Percentiles rank a stretch among this genome's conserved stretches.
Evolutionary conservation across 2,329 filamentous ascomycete genomes (phyloP).

Genomic region (Escovopsis weberi): DNA sequence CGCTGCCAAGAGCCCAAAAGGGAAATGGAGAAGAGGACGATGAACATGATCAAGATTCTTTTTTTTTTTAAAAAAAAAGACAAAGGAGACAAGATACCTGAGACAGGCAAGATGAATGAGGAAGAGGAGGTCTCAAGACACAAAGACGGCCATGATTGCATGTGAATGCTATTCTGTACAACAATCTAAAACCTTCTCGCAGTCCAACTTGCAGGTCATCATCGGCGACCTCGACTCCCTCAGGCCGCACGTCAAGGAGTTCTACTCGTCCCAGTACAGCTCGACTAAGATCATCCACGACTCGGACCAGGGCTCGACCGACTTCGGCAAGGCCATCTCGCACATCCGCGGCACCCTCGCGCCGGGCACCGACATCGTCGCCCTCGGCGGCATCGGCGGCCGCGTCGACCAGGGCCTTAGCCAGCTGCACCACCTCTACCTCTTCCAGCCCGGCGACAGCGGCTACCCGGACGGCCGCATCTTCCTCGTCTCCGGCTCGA

Average conservation of each 20-base stretch:
- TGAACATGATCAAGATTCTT: not conserved
- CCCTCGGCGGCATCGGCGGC: conserved; percentile 73
- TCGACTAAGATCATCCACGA: conserved; percentile 51
- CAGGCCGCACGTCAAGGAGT: conserved; percentile 41
- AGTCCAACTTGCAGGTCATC: conserved; percentile 54
- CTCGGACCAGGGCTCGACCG: conserved; percentile 73
- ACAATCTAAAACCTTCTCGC: not conserved
- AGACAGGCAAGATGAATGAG: no score
- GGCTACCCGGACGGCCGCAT: conserved; percentile 41
- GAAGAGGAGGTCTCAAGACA: not conserved
- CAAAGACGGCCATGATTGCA: no score
- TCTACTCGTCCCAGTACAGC: conserved; percentile 43
- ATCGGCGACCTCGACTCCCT: conserved; percentile 90
- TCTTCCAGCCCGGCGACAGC: conserved; percentile 37
- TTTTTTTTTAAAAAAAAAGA: not conserved
- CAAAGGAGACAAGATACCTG: not conserved
- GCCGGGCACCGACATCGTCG: conserved; percentile 48
- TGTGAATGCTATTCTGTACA: no score
- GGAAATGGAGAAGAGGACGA: no score
- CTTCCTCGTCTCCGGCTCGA: conserved; percentile 69
- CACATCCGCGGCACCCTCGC: conserved; percentile 34
- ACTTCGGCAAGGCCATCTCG: conserved; percentile 71
- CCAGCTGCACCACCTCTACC: conserved; percentile 71
- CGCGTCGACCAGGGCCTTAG: conserved; percentile 87
- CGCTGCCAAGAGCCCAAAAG: no score